Evolutionary conservation across 805 yeast species (phyloP).

Genomic region (Pichia deserticola): DNA sequence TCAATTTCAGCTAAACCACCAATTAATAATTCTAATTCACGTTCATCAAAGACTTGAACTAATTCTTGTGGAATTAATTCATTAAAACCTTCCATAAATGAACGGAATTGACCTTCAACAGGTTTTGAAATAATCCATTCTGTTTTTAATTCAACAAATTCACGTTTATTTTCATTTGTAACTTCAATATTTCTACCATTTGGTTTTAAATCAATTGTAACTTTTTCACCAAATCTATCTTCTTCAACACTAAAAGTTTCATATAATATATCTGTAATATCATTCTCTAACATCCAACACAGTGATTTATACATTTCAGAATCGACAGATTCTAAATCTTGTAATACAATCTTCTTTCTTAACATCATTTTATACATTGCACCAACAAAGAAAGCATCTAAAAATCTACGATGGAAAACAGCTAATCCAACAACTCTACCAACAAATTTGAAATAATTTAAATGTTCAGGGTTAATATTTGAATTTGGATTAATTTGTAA

Average conservation of each 20-base stretch:
- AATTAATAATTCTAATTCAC: constrained; percentile 91
- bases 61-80: constrained; percentile 96
- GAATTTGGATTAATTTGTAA: constrained; percentile 96
- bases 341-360: constrained; percentile 86
- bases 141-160: constrained; percentile 88
- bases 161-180: constrained; percentile 89
- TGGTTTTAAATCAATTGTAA: constrained; percentile 82
- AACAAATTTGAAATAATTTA: constrained; percentile 94
- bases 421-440: constrained; percentile 98
- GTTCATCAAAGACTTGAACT: constrained; percentile 94
- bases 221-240: constrained; percentile 91
- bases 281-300: constrained; percentile 94
- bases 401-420: constrained; percentile 94
- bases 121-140: constrained; percentile 94
- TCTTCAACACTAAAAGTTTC: constrained; percentile 81
- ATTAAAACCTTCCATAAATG: constrained; percentile 94
- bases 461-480: constrained; percentile 94
- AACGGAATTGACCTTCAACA: constrained; percentile 92
- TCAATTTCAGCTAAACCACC: constrained; percentile 99
- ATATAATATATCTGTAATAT: constrained; percentile 80
- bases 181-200: constrained; percentile 86
- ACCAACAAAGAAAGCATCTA: constrained; percentile 97
- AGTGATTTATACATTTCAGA: constrained; percentile 92
- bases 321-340: constrained; percentile 98
- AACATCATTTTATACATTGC: constrained; percentile 97